Percentiles rank a stretch among this genome's conserved stretches.
phyloP scores from a whole-genome alignment of 2,329 filamentous ascomycete genomes.

The Xylogone sp. region DNA sequence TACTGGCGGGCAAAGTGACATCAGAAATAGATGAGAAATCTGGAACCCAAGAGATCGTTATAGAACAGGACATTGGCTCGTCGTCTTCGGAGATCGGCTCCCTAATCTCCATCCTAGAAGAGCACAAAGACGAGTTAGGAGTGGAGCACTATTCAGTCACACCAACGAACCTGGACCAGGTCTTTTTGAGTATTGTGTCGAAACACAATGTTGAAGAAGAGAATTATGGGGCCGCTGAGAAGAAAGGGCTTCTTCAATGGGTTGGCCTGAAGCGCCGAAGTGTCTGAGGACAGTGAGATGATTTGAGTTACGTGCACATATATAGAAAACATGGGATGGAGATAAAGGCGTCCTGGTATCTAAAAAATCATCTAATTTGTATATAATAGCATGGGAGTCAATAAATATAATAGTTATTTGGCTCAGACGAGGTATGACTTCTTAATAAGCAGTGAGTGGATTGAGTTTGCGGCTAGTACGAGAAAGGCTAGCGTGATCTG shows the following conservation, averaged over 20 bases:
- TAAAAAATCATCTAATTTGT: background rate
- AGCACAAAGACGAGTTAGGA: conserved; percentile 62
- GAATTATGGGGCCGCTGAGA: conserved; percentile 37
- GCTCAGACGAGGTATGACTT: too few species aligned
- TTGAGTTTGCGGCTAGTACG: too few species aligned
- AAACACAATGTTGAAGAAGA: conserved; percentile 78
- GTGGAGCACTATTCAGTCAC: conserved; percentile 85
- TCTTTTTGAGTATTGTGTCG: conserved; percentile 82
- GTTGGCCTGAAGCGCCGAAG: background rate
- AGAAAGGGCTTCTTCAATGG: conserved; percentile 4
- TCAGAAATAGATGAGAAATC: conserved; percentile 14
- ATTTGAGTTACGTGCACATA: background rate
- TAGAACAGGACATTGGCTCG: conserved; percentile 10
- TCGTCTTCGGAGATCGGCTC: conserved; percentile 47
- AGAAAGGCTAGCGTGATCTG: background rate
- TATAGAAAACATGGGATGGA: too few species aligned
- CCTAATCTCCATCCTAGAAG: conserved; percentile 71
- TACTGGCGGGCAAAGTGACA: conserved; percentile 49
- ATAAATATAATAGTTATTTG: too few species aligned
- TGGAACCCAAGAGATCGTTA: too few species aligned
- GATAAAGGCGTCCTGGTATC: too few species aligned
- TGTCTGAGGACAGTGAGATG: background rate
- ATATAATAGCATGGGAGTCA: background rate
- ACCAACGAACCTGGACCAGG: conserved; percentile 84
- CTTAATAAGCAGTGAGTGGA: too few species aligned